These are phyloP conservation scores for Caryopteris hybrid DNA, from an alignment of 305 asterid genomes.

Conservation along the genomic window DNA sequence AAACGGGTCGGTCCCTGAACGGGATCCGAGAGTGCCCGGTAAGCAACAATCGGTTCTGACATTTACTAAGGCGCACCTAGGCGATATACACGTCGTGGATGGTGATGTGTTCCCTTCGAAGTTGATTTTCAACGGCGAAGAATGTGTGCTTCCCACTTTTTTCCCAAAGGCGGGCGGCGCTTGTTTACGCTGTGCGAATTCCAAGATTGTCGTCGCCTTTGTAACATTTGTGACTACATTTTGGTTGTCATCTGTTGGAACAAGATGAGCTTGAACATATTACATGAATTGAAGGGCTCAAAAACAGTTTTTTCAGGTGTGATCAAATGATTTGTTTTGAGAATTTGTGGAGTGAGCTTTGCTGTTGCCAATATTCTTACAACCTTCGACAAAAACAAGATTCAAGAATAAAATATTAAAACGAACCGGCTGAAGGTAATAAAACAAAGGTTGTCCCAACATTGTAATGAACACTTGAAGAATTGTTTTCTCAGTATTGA, in stretches of 20 bases:
- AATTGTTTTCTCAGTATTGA: slow-evolving; percentile 12
- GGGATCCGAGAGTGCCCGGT: slow-evolving; percentile 24
- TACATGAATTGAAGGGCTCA: background rate
- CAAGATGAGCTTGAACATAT: background rate
- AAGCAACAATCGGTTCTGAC: slow-evolving; percentile 33
- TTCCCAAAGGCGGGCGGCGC: slow-evolving; percentile 20
- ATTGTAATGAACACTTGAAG: slow-evolving; percentile 10
- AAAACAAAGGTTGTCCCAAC: slow-evolving; percentile 74
- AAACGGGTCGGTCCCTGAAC: slow-evolving; percentile 18
- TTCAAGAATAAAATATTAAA: slow-evolving; percentile 89
- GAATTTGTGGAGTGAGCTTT: no score
- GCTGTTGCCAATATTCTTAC: background rate
- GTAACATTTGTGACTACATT: background rate
- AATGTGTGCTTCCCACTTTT: slow-evolving; percentile 22
- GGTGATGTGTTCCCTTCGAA: slow-evolving; percentile 25
- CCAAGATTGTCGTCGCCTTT: background rate
- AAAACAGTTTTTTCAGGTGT: background rate
- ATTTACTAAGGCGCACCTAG: slow-evolving; percentile 19
- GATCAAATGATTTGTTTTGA: no score
- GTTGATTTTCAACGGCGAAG: slow-evolving; percentile 35
- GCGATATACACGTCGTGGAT: background rate
- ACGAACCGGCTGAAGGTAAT: slow-evolving; percentile 77
- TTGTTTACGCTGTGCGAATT: background rate
- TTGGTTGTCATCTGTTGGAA: background rate
- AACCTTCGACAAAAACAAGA: no score